Percentiles rank a stretch among this genome's conserved stretches.
These are phyloP conservation scores for Hyaloscypha variabilis DNA, from an alignment of 495 filamentous ascomycete genomes.

Conservation along the genomic window DNA sequence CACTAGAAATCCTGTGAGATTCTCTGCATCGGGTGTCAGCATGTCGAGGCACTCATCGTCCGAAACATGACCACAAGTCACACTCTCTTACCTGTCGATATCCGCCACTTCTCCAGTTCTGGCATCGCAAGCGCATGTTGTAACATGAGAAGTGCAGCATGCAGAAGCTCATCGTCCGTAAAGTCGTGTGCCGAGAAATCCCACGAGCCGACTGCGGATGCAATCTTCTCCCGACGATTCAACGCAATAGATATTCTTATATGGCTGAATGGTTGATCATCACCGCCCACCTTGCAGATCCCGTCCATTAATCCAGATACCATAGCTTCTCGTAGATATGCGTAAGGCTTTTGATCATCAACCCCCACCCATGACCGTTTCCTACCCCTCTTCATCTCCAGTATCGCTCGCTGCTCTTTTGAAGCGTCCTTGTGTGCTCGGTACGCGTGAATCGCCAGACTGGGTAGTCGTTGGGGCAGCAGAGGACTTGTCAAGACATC, in stretches of 20 bases:
- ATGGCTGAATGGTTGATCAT: conserved; percentile 43
- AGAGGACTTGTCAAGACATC: conserved; percentile 84
- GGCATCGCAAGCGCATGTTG: conserved; percentile 85
- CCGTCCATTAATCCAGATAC: conserved; percentile 90
- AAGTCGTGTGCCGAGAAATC: conserved; percentile 87
- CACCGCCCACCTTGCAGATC: conserved; percentile 74
- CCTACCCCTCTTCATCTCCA: conserved; percentile 67
- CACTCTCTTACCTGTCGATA: conserved; percentile 65
- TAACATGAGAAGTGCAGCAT: conserved; percentile 80
- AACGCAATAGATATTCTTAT: conserved; percentile 51
- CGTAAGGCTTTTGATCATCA: conserved; percentile 83
- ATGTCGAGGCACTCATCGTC: conserved; percentile 19
- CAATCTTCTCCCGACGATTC: conserved; percentile 64
- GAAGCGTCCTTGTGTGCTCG: conserved; percentile 71
- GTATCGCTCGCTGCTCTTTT: conserved; percentile 66
- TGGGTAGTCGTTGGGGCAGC: conserved; percentile 66
- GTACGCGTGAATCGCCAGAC: conserved; percentile 81
- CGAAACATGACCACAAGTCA: conserved; percentile 25
- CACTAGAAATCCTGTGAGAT: conserved; percentile 73
- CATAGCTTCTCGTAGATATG: conserved; percentile 83
- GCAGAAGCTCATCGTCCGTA: conserved; percentile 83
- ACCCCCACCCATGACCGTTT: conserved; percentile 93
- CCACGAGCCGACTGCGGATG: conserved; percentile 76
- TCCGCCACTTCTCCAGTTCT: conserved; percentile 76
- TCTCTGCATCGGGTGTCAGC: conserved; percentile 38